Base-by-base conservation (phyloP, 208 protist species). In the Acanthamoeba healyi region DNA sequence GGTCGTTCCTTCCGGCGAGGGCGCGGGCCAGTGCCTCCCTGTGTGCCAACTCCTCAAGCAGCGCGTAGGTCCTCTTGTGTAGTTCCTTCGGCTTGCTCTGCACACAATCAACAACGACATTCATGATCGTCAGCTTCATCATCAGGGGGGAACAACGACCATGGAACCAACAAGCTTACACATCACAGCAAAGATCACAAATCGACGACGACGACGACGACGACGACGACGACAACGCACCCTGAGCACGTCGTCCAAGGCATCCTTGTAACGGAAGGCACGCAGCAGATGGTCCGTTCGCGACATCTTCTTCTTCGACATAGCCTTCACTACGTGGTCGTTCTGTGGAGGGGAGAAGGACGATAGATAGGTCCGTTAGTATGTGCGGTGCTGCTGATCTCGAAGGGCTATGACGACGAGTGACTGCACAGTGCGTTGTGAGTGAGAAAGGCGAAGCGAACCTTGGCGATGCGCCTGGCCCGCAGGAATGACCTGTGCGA, bases 31-130 rank as follows among this genome's bases (percentile, higher is more conserved):
- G 65, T 44, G 70, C 94, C 15, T 63, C 74, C 9, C 95, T 6
- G 38, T 91, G 94, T 12, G 29, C 26, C 26, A 96, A 86, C 79
- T 96, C 95, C 38, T 95, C 95, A 2, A 96, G 61, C 36, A 96
- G 44, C 10, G 94, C 56, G 22, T 87, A 70, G 34, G 94, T 65
- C 82, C 12, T 90, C 14, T 67, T 65, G 46, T 38, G 6, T n/a
- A n/a, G n/a, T n/a, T n/a, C n/a, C n/a, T n/a, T n/a, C n/a, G n/a
- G 6, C 9, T 67, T 32, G 14, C 32, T 70, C 61, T 70, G 22
- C 29, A 72, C 29, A 38, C 32, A 82, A 26, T 36, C 72, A 36
- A 24, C 19, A 82, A 82, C 6, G n/a, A 96, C 65, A 17, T n/a
- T n/a, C n/a, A n/a, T 94, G 26, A 26, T 90, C 49, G 5, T 44